Base-by-base conservation (phyloP, 306 rosid genomes). In the Trichosanthes cucumerina region DNA sequence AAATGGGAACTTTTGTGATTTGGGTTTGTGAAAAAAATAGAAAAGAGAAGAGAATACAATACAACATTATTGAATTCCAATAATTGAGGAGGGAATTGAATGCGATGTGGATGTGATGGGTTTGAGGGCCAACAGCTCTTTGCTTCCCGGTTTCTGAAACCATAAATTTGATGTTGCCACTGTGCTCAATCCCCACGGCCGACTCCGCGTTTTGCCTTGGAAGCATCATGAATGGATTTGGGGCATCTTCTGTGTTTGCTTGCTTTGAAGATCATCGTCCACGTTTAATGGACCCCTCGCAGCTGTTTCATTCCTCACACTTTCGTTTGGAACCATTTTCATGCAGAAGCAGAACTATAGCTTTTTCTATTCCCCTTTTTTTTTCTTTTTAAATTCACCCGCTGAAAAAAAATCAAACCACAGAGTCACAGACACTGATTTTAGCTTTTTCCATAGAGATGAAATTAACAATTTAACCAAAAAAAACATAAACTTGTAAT, bases 151-250 rank as follows among this genome's bases (percentile, higher is more conserved):
- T 70, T 70, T 16, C 36, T 26, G 54, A 34, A 44, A 70, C 33
- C 56, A 70, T 70, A 41, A 23, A 70, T 70, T 70, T 70, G 50
- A 21, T 70, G 76, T 26, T 70, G 76, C 56, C 52, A 41, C 44
- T 18, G 11, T 18, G 46, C 14, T 34, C 14, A 8, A 64, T 66
- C 31, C 50, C 49, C 31, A 66, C 5, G 70, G 12, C 44, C 24
- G 49, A 66, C 73, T 38, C 49, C 49, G 72, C 72, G 72, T 64
- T 62, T 31, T 16, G 44, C 2, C 39, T 26, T 24, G 36, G 18
- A 24, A 24, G 36, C 36, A 24, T 60, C 39, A 60, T 60, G 2
- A 28, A 26, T 31, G n/a, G 14, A 60, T 26, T 60, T 60, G 41
- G n/a, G 36, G 36, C 18, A 24, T 53, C 58, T 53, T 18, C 10